Conservation (phyloP, 768 basidiomycete genomes). For the Clitopilus hobsonii region DNA sequence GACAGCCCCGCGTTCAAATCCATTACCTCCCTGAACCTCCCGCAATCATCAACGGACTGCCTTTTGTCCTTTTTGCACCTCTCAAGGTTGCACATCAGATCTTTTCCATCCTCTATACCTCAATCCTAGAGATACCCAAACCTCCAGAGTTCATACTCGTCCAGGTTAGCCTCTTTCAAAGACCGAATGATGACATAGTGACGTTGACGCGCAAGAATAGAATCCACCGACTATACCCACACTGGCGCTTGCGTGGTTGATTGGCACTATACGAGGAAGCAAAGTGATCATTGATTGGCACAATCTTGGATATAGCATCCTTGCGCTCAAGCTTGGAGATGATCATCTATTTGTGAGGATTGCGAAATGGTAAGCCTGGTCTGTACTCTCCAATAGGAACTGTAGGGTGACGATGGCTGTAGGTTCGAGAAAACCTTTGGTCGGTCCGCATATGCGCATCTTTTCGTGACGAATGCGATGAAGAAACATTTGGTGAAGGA, state of each 20-base stretch:
- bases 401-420: background rate
- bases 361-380: constrained; percentile 58
- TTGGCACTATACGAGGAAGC: constrained; percentile 60
- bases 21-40: constrained; percentile 68
- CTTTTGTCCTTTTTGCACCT: constrained; percentile 73
- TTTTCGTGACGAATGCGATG: constrained; percentile 94
- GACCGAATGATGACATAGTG: background rate
- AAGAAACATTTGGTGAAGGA: constrained; percentile 58
- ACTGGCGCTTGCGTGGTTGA: constrained; percentile 78
- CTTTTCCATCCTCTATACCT: constrained; percentile 51
- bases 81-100: constrained; percentile 77
- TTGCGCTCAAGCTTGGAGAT: constrained; percentile 75
- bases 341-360: constrained; percentile 66
- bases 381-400: background rate
- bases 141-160: constrained; percentile 85
- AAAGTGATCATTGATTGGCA: constrained; percentile 99
- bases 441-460: constrained; percentile 74
- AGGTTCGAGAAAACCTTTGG: constrained; percentile 90
- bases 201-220: constrained; percentile 33
- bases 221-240: constrained; percentile 98
- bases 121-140: constrained; percentile 55
- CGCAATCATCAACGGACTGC: constrained; percentile 41
- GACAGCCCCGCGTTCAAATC: constrained; percentile 59
- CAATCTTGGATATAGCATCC: constrained; percentile 92
- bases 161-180: constrained; percentile 52